Base-by-base conservation (phyloP, 257 asterid genomes). In the Plantago major region DNA sequence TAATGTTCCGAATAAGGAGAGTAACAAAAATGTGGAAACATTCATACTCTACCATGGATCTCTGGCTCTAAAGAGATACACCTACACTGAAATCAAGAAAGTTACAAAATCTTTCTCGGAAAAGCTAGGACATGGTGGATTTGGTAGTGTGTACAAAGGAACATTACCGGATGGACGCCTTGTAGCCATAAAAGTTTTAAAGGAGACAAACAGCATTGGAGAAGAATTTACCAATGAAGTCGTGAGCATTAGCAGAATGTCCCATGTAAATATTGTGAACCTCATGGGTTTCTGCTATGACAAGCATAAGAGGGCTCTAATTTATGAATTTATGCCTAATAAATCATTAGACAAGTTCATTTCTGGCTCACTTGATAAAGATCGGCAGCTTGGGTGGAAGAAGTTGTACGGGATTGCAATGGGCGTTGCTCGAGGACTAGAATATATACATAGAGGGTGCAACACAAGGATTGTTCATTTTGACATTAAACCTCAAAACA, bases 171-270 rank as follows among this genome's bases (percentile, higher is more conserved):
- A 75, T 55, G 86, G 83, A 13, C 75, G 74, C 15, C 69, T 40
- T 5, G 88, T 86, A 13, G 90, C 90, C 3, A 84, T 86, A 11
- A 86, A 83, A 72, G 74, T 83, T 62, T 59, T 84, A 53, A 73
- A 56, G 16, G 88, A 84, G 78, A 71, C 79, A 44, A 78, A 75
- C 19, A 74, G 79, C 65, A 73, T 72, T 51, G 14, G 86, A 63
- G 75, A 86, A 81, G 78, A 67, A 62, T 84, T 84, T 67, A 73
- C 79, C 47, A 84, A 84, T 37, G 92, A 84, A 69, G 81, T 83
- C 18, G 75, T 78, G 55, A 80, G 77, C 46, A 72, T 79, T 13
- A 67, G 79, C 13, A 67, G 58, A 56, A 73, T 79, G 30, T 79
- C 82, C 43, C 81, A 72, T 51, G 74, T 73, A 6, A 75, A 75